These are phyloP conservation scores for Cucurbita pepo DNA, from an alignment of 306 rosid genomes.

Conservation along the genomic window DNA sequence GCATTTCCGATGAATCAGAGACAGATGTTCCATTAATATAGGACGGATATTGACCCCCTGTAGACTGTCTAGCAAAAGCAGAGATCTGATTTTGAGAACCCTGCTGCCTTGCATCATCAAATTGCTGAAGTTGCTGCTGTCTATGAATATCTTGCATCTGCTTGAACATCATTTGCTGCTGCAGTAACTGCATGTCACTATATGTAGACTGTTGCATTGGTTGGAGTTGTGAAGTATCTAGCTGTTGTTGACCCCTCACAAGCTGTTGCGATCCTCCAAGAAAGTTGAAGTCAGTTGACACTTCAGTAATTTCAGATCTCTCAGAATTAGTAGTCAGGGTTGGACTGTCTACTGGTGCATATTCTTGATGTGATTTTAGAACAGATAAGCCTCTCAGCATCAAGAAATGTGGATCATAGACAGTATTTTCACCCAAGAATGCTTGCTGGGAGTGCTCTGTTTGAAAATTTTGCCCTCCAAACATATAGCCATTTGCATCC, in stretches of 20 bases:
- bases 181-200: constrained; percentile 33
- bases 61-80: constrained; percentile 23
- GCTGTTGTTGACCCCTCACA: constrained; percentile 23
- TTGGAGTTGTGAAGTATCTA: constrained; percentile 16
- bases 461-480: constrained; percentile 19
- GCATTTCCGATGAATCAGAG: constrained; percentile 30
- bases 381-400: constrained; percentile 14
- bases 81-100: constrained; percentile 29
- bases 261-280: constrained; percentile 28
- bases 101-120: constrained; percentile 32
- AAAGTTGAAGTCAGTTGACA: constrained; percentile 32
- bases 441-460: constrained; percentile 15
- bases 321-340: constrained; percentile 48
- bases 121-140: constrained; percentile 39
- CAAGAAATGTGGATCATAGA: constrained; percentile 18
- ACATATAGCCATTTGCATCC: constrained; percentile 28
- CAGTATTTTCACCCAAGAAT: constrained; percentile 21
- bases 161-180: constrained; percentile 35
- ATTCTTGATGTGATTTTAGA: constrained; percentile 27
- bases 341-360: constrained; percentile 44
- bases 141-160: constrained; percentile 42
- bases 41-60: constrained; percentile 28
- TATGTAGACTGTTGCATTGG: constrained; percentile 43
- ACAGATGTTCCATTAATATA: constrained; percentile 31
- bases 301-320: constrained; percentile 41